phyloP scores from a whole-genome alignment of 495 filamentous ascomycete species.

The Penicillium desertorum region DNA sequence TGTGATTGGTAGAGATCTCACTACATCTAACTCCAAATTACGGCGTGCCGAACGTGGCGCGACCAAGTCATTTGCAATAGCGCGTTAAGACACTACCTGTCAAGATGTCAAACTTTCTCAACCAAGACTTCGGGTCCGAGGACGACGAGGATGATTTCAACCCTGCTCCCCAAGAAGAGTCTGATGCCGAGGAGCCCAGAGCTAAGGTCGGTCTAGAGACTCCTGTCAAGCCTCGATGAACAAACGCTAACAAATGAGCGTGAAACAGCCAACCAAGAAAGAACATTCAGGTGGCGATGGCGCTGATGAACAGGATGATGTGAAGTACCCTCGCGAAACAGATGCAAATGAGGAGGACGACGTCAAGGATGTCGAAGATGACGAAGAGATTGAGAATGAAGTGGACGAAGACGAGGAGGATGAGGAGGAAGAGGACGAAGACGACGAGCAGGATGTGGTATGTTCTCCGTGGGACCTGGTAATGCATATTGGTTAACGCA shows the following conservation, averaged over 20 bases:
- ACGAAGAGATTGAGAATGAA: slow-evolving; percentile 41
- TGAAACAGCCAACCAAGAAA: slow-evolving; percentile 39
- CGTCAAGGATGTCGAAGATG: slow-evolving; percentile 51
- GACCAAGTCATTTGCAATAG: slow-evolving; percentile 1
- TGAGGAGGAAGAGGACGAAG: slow-evolving; percentile 45
- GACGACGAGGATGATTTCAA: slow-evolving; percentile 84
- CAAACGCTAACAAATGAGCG: slow-evolving; percentile 22
- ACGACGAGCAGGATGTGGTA: slow-evolving; percentile 28
- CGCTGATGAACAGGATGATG: slow-evolving; percentile 38
- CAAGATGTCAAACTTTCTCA: slow-evolving; percentile 54
- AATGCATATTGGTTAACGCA: slow-evolving; percentile 16
- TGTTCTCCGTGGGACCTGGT: slow-evolving; percentile 23
- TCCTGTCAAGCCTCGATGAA: not conserved
- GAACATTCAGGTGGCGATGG: slow-evolving; percentile 48
- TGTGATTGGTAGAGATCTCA: slow-evolving; percentile 1
- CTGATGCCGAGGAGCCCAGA: slow-evolving; percentile 60
- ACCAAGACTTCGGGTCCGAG: slow-evolving; percentile 65
- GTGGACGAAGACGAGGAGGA: slow-evolving; percentile 34
- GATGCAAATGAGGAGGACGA: slow-evolving; percentile 51
- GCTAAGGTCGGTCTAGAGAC: slow-evolving; percentile 39
- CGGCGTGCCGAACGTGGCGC: not conserved
- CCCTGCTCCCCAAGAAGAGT: slow-evolving; percentile 64
- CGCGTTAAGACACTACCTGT: not conserved
- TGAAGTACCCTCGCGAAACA: slow-evolving; percentile 50
- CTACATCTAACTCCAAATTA: not conserved